Evolutionary conservation across 768 basidiomycete species (phyloP).

Genomic region (Tylopilus subfusipes): DNA sequence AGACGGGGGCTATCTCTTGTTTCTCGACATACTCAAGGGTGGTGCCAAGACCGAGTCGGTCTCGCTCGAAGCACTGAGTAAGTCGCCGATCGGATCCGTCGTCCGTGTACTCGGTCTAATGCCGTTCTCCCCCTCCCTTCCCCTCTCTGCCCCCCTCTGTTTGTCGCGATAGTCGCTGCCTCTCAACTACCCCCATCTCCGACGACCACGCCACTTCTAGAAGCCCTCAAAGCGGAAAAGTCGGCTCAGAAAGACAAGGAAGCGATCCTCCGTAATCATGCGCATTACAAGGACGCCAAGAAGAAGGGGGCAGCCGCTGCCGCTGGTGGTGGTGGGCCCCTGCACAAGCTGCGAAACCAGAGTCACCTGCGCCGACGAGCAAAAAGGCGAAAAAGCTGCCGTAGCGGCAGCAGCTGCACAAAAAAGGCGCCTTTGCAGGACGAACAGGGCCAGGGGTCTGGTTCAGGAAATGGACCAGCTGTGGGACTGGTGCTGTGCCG

Average conservation of each 20-base stretch:
- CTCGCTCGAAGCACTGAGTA: slow-evolving; percentile 53
- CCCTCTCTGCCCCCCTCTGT: no score
- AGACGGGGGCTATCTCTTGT: slow-evolving; percentile 86
- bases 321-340: neutral
- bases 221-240: slow-evolving; percentile 82
- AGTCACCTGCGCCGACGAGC: slow-evolving; percentile 27
- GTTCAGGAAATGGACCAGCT: no score
- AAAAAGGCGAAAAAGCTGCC: slow-evolving; percentile 37
- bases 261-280: slow-evolving; percentile 65
- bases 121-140: no score
- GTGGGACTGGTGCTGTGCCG: slow-evolving; percentile 1
- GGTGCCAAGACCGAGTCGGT: slow-evolving; percentile 51
- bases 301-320: slow-evolving; percentile 28
- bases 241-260: slow-evolving; percentile 68
- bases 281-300: slow-evolving; percentile 56
- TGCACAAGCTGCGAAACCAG: slow-evolving; percentile 36
- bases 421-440: slow-evolving; percentile 17
- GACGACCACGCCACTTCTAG: slow-evolving; percentile 87
- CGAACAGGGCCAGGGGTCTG: neutral
- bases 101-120: no score
- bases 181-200: slow-evolving; percentile 57
- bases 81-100: slow-evolving; percentile 3
- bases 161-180: slow-evolving; percentile 51
- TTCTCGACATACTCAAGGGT: slow-evolving; percentile 68
- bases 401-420: slow-evolving; percentile 18